Evolutionary conservation across 352 stramenopile species (phyloP), one percentile per base, ranked within the genome.

Genomic region (Phytophthora rubi): DNA sequence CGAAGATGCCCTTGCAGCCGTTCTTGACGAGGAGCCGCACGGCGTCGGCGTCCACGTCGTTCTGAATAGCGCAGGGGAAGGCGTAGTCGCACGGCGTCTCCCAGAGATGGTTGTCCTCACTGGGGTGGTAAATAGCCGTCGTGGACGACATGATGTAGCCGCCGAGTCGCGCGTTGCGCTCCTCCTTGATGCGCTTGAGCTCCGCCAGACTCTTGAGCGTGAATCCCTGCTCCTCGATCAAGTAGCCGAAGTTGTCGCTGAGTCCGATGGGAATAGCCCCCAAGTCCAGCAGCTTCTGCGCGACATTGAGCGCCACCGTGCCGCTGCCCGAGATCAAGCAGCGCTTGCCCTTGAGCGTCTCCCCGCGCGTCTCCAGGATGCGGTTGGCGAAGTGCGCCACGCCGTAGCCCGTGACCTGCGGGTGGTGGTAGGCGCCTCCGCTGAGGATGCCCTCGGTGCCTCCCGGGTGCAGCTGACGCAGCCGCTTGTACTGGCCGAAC

Each of bases 401-500:
- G 39, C 96, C 96, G 66, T 94, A 98, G 9, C 96, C 95, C 30
- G 90, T 97, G 18, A 95, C 94, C 81, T 99, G 79, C 18, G 93
- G 93, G 71, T 97, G 96, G 70, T 93, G 86, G 66, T 95, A 93
- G 23, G 80, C 75, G 23, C 91, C 94, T 57, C 94, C 94, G 70
- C 93, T 98, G 26, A 98, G 77, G 57, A 98, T 90, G 30, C 91
- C 92, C 52, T 94, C 91, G 1, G 91, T 93, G 58, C 88, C 83
- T 63, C 76, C 84, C 4, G 86, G 84, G 67, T 96, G 83, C 37
- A 93, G 75, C 68, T 96, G 88, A 44, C 87, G 85, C 66, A 99
- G 92, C 47, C 97, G 88, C 81, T 99, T 99, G 93, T 99, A 99
- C 81, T 99, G 97, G 53, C 97, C 97, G 84, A 98, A 99, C 77